These are phyloP conservation scores for Glycine soja DNA, from an alignment of 306 rosid species.

Conservation along the genomic window DNA sequence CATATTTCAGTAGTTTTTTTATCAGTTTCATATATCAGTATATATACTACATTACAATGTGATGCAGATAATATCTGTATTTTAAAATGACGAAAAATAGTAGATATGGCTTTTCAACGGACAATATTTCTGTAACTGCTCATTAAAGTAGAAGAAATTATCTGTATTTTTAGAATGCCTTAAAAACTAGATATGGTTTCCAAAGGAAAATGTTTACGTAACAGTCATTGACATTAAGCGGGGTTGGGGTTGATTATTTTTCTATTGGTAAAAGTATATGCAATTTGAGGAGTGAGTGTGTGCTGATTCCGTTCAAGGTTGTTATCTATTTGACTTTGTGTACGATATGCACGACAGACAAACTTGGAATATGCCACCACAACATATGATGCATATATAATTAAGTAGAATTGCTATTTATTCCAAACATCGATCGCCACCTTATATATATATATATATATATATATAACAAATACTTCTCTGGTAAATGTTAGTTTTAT, in stretches of 20 bases:
- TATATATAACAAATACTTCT: neutral
- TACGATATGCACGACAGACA: slow-evolving; percentile 19
- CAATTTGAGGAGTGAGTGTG: neutral
- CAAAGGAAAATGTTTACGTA: neutral
- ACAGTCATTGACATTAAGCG: neutral
- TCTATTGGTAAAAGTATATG: neutral
- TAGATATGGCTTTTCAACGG: neutral
- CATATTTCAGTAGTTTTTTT: neutral
- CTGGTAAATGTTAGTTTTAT: slow-evolving; percentile 8
- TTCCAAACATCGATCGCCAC: slow-evolving; percentile 28
- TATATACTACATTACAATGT: neutral
- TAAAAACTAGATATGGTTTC: neutral
- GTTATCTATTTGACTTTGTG: slow-evolving; percentile 29
- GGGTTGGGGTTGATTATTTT: neutral
- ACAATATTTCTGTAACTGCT: neutral
- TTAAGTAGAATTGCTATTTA: neutral
- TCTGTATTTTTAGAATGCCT: neutral
- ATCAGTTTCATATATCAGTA: too few relatives aligned
- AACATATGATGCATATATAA: neutral
- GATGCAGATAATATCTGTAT: slow-evolving; percentile 12
- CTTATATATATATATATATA: neutral
- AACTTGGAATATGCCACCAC: slow-evolving; percentile 45
- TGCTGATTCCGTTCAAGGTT: slow-evolving; percentile 36
- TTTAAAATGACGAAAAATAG: neutral
- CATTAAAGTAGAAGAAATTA: neutral